Percentiles rank a stretch among this genome's conserved stretches.
Evolutionary conservation across 192 early-diverging fungal species (phyloP).

Genomic region (Umbelopsis vinacea): DNA sequence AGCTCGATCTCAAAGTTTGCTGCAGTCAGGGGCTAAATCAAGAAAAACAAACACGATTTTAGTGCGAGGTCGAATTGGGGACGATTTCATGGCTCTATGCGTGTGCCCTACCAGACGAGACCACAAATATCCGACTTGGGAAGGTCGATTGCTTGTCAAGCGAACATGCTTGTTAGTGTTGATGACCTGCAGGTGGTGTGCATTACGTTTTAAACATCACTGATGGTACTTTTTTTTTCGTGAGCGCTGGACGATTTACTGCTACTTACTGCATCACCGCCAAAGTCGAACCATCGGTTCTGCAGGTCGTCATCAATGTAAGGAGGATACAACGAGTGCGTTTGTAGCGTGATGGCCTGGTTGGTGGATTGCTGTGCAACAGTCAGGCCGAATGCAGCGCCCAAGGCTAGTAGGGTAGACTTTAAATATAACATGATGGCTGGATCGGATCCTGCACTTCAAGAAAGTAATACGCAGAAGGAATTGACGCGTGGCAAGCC

Average conservation of each 20-base stretch:
- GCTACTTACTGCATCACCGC: conserved; percentile 70
- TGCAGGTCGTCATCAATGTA: conserved; percentile 70
- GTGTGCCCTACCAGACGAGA: conserved; percentile 58
- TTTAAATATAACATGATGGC: conserved; percentile 16
- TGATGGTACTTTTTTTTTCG: not conserved
- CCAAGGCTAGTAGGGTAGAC: not conserved
- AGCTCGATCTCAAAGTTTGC: conserved; percentile 87
- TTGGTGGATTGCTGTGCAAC: not conserved
- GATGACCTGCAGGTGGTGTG: conserved; percentile 50
- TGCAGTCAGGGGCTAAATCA: conserved; percentile 64
- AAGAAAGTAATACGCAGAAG: not conserved
- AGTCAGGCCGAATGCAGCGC: conserved; percentile 6
- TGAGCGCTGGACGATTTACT: not conserved
- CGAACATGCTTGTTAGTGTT: conserved; percentile 88
- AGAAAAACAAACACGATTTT: not conserved
- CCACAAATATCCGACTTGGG: conserved; percentile 88
- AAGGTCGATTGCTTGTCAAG: conserved; percentile 79
- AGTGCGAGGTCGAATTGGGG: too few species aligned
- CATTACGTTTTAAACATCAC: too few species aligned
- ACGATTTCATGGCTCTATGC: not conserved
- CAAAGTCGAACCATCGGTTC: conserved; percentile 94
- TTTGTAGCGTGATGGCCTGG: conserved; percentile 1
- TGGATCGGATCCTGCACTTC: not conserved
- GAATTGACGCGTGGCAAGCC: conserved; percentile 13
- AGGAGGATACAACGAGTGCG: conserved; percentile 18